Evolutionary conservation across 2,329 filamentous ascomycete species (phyloP).

Genomic region (Diaporthe citriasiana): DNA sequence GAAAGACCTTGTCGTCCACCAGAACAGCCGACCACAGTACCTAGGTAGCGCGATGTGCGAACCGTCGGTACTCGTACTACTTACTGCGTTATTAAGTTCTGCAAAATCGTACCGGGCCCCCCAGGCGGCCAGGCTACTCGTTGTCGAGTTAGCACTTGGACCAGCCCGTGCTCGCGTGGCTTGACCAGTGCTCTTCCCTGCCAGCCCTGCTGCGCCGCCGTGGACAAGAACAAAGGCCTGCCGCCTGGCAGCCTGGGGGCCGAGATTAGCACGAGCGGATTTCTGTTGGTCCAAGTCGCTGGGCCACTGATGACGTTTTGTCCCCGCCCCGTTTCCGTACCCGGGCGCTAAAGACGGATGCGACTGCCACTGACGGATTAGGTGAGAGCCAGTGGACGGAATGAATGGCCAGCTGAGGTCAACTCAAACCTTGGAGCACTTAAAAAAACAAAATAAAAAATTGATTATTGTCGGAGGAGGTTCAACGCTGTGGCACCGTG

Average conservation of each 20-base stretch:
- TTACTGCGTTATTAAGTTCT: neutral
- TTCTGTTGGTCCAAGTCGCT: slow-evolving; percentile 29
- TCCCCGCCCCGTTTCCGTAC: slow-evolving; percentile 25
- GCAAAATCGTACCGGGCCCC: no score
- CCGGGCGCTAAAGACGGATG: slow-evolving; percentile 25
- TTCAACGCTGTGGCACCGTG: neutral
- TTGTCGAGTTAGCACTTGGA: slow-evolving; percentile 20
- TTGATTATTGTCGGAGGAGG: neutral
- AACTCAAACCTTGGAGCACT: neutral
- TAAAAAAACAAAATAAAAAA: no score
- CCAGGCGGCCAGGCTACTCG: neutral
- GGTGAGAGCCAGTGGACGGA: neutral
- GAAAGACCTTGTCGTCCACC: neutral
- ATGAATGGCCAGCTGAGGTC: neutral
- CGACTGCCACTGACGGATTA: slow-evolving; percentile 30
- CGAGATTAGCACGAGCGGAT: slow-evolving; percentile 30
- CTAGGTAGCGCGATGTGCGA: slow-evolving; percentile 15
- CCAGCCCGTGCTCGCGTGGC: slow-evolving; percentile 25
- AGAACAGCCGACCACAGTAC: neutral
- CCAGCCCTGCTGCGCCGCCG: no score
- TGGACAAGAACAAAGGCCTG: slow-evolving; percentile 10
- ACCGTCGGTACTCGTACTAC: slow-evolving; percentile 17
- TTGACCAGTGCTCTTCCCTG: slow-evolving; percentile 28
- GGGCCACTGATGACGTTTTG: slow-evolving; percentile 30
- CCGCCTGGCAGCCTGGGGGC: slow-evolving; percentile 18